A percentile compares a stretch with the other conserved stretches of the same genome.
These are phyloP conservation scores for Capsella bursapastoris DNA, from an alignment of 345 rosid species.

Conservation along the genomic window DNA sequence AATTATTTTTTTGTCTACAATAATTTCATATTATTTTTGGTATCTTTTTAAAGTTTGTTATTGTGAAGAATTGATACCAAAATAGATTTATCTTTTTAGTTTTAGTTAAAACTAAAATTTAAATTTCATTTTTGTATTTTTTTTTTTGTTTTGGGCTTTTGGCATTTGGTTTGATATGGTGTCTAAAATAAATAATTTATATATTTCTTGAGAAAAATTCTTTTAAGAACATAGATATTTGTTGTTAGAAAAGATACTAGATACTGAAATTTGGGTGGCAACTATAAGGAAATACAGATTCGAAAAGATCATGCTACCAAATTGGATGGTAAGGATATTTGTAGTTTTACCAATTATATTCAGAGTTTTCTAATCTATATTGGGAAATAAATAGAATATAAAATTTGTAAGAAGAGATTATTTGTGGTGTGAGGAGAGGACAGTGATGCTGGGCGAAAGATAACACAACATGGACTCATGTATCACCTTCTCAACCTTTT, in stretches of 20 bases:
- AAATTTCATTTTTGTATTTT: too few relatives aligned
- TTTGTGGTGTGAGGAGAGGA: conserved; percentile 5
- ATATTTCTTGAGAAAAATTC: neutral
- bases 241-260: neutral
- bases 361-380: neutral
- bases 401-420: neutral
- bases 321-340: conserved; percentile 13
- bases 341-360: neutral
- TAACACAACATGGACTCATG: conserved; percentile 9
- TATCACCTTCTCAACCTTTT: conserved; percentile 7
- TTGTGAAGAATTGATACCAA: too few relatives aligned
- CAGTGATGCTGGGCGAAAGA: conserved; percentile 6
- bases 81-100: too few relatives aligned
- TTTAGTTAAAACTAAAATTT: too few relatives aligned
- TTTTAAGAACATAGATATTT: neutral
- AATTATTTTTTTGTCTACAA: neutral
- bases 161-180: neutral
- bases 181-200: too few relatives aligned
- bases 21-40: neutral
- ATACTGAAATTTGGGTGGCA: neutral
- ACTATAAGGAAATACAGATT: conserved; percentile 3
- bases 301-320: conserved; percentile 17
- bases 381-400: neutral
- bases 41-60: too few relatives aligned
- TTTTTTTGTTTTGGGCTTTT: too few relatives aligned